These are phyloP conservation scores for Lenwebbia sp. DNA, from an alignment of 345 rosid species.

Conservation along the genomic window DNA sequence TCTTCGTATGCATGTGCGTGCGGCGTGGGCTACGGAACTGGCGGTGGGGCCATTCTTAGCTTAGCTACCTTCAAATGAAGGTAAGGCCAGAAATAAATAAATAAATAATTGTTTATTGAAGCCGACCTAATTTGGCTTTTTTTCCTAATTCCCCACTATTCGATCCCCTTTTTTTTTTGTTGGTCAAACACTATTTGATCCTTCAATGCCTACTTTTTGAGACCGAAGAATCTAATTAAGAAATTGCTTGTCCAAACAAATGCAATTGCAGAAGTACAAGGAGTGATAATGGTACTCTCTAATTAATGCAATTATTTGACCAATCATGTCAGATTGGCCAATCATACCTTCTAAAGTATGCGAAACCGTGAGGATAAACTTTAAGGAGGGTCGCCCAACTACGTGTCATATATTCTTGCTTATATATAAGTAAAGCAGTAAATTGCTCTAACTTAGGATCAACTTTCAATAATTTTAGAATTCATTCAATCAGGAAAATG, in stretches of 20 bases:
- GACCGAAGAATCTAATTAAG: background rate
- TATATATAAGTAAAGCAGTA: background rate
- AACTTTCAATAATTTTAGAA: background rate
- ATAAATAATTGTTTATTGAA: background rate
- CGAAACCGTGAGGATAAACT: background rate
- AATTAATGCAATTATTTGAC: background rate
- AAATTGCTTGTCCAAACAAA: background rate
- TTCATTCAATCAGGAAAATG: background rate
- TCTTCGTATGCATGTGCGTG: background rate
- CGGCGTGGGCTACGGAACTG: background rate
- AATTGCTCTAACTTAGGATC: background rate
- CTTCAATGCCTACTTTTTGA: background rate
- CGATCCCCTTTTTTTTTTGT: background rate
- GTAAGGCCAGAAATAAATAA: background rate
- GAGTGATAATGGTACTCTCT: background rate
- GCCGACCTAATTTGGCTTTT: background rate
- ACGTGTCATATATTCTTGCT: background rate
- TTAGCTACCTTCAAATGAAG: background rate
- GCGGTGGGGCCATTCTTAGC: background rate
- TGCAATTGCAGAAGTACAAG: background rate
- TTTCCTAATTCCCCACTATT: background rate
- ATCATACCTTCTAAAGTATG: background rate
- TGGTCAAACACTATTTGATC: background rate
- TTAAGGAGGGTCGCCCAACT: background rate
- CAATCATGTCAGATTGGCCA: background rate